Conservation (phyloP, 305 asterid genomes). For the Fraxinus velutina region DNA sequence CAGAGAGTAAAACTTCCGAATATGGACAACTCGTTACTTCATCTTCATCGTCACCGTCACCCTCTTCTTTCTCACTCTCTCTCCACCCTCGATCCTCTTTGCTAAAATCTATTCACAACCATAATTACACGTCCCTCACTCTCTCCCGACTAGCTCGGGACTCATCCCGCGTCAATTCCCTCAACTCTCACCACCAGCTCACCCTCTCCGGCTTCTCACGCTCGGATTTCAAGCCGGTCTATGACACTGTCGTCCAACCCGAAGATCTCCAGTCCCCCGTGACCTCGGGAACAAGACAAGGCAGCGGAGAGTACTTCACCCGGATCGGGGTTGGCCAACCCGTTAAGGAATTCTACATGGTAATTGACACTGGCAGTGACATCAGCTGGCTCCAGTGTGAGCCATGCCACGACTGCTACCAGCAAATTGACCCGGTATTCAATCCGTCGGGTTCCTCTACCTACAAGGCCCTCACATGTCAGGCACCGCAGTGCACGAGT, state of each 20-base stretch:
- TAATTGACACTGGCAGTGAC: constrained; percentile 64
- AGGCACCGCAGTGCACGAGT: constrained; percentile 35
- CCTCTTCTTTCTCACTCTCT: constrained; percentile 30
- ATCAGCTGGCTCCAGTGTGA: constrained; percentile 69
- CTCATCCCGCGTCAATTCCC: constrained; percentile 37
- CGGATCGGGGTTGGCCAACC: constrained; percentile 71
- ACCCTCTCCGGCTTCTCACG: constrained; percentile 12
- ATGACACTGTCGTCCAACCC: constrained; percentile 19
- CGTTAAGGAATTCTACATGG: constrained; percentile 37
- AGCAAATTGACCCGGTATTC: constrained; percentile 55
- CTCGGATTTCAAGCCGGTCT: constrained; percentile 23
- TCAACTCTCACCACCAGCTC: constrained; percentile 29
- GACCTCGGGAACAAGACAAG: constrained; percentile 52
- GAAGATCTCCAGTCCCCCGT: constrained; percentile 41
- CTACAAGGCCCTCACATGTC: constrained; percentile 40
- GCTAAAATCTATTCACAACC: background rate
- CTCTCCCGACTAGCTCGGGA: constrained; percentile 54
- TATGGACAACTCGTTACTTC: background rate
- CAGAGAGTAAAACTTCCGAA: background rate
- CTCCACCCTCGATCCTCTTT: constrained; percentile 48
- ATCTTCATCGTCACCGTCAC: background rate
- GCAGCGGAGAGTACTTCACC: constrained; percentile 73
- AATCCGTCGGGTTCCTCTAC: constrained; percentile 47
- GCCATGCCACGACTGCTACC: constrained; percentile 61
- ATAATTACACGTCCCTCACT: constrained; percentile 39